Evolutionary conservation across 768 basidiomycete genomes (phyloP).

Genomic region (Royoungia palumana): DNA sequence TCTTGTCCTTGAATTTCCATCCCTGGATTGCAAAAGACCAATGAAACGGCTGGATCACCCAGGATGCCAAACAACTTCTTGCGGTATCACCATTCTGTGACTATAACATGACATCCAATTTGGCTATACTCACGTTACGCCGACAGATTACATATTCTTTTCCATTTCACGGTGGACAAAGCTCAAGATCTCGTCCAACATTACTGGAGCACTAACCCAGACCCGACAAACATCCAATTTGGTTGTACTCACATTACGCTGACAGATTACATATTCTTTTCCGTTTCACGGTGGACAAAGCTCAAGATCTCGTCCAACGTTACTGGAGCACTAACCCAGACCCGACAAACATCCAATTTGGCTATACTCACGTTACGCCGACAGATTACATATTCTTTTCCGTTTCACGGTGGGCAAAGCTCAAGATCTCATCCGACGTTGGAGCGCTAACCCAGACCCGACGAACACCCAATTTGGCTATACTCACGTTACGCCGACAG

Average conservation of each 20-base stretch:
- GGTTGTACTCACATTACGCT: too few species aligned
- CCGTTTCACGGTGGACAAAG: too few species aligned
- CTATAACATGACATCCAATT: conserved; percentile 95
- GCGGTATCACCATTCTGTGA: conserved; percentile 91
- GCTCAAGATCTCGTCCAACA: conserved; percentile 96
- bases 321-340: too few species aligned
- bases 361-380: conserved; percentile 97
- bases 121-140: conserved; percentile 98
- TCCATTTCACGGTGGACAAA: conserved; percentile 98
- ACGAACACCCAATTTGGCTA: conserved; percentile 95
- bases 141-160: conserved; percentile 91
- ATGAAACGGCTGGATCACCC: conserved; percentile 98
- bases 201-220: conserved; percentile 91
- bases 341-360: conserved; percentile 97
- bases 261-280: too few species aligned
- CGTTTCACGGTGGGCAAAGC: conserved; percentile 98
- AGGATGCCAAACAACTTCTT: conserved; percentile 98
- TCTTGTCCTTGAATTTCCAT: conserved; percentile 93
- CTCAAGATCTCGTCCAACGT: too few species aligned
- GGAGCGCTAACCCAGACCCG: too few species aligned
- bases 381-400: conserved; percentile 93
- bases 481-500: conserved; percentile 97
- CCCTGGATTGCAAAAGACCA: conserved; percentile 92
- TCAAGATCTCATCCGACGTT: conserved; percentile 93
- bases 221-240: too few species aligned